A percentile compares a stretch with the other conserved stretches of the same genome.
These are phyloP conservation scores for Capsicum rhomboideum DNA, from an alignment of 257 asterid genomes.

Conservation along the genomic window DNA sequence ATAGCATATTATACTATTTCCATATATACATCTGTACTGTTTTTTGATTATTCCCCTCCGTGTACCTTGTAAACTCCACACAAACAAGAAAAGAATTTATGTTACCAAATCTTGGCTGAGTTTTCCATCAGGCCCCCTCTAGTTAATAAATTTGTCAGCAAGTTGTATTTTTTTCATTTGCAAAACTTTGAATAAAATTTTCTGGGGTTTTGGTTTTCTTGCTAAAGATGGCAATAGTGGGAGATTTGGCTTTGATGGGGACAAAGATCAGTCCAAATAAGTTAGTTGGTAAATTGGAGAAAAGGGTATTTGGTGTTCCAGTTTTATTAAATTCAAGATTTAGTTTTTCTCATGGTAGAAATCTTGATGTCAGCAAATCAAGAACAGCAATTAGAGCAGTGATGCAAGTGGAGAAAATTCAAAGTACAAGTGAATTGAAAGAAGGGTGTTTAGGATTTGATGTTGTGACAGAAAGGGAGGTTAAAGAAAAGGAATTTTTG, in stretches of 20 bases:
- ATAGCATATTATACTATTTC: conserved; percentile 1
- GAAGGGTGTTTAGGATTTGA: conserved; percentile 44
- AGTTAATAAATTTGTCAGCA: not conserved
- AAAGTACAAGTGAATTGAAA: conserved; percentile 9
- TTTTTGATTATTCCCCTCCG: not conserved
- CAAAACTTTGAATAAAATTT: not conserved
- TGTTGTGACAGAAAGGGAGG: conserved; percentile 59
- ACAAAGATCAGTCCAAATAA: conserved; percentile 21
- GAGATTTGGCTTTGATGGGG: conserved; percentile 35
- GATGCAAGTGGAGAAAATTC: conserved; percentile 39
- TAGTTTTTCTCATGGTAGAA: conserved; percentile 14
- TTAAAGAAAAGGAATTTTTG: conserved; percentile 66
- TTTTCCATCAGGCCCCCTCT: conserved; percentile 16
- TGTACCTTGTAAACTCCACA: conserved; percentile 19
- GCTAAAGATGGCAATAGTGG: conserved; percentile 42
- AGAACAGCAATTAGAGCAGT: conserved; percentile 29
- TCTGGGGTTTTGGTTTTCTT: not conserved
- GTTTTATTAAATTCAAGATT: conserved; percentile 10
- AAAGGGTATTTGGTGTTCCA: conserved; percentile 24
- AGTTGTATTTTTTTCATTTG: not conserved
- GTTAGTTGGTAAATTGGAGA: conserved; percentile 18
- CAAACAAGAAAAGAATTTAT: not conserved
- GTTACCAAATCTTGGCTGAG: conserved; percentile 27
- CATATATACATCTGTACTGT: not conserved
- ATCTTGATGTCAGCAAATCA: conserved; percentile 6